These are phyloP conservation scores for Staphylotrichum tortipilum DNA, from an alignment of 495 filamentous ascomycete species.

Conservation along the genomic window DNA sequence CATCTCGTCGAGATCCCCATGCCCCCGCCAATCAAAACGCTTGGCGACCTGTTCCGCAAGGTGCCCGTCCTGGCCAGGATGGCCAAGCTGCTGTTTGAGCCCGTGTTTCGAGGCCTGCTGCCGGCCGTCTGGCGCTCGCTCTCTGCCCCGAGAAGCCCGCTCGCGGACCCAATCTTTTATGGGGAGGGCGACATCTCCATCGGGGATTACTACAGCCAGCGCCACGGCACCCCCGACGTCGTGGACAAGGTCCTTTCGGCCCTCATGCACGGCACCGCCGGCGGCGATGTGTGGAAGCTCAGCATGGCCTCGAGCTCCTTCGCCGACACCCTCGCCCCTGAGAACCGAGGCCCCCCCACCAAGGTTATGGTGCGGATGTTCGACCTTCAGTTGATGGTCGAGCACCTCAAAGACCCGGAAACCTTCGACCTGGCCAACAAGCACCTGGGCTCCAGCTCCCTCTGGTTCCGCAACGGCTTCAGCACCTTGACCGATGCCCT, in stretches of 20 bases:
- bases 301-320: constrained; percentile 51
- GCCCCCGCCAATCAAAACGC: background rate
- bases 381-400: constrained; percentile 1
- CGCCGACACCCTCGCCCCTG: background rate
- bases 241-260: constrained; percentile 72
- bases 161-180: background rate
- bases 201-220: constrained; percentile 54
- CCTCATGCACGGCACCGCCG: constrained; percentile 83
- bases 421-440: constrained; percentile 2
- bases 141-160: background rate
- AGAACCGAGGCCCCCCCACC: background rate
- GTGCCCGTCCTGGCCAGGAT: too few relatives aligned
- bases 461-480: constrained; percentile 52
- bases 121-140: constrained; percentile 30
- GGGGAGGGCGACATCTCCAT: constrained; percentile 54
- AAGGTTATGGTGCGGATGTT: background rate
- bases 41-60: too few relatives aligned
- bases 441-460: background rate
- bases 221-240: constrained; percentile 43
- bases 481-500: constrained; percentile 43
- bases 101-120: constrained; percentile 49
- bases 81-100: constrained; percentile 48
- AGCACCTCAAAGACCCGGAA: background rate
- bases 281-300: constrained; percentile 77
- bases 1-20: constrained; percentile 65